These are phyloP conservation scores for Botrytis hyacinthi DNA, from an alignment of 2,329 filamentous ascomycete genomes.

Conservation along the genomic window DNA sequence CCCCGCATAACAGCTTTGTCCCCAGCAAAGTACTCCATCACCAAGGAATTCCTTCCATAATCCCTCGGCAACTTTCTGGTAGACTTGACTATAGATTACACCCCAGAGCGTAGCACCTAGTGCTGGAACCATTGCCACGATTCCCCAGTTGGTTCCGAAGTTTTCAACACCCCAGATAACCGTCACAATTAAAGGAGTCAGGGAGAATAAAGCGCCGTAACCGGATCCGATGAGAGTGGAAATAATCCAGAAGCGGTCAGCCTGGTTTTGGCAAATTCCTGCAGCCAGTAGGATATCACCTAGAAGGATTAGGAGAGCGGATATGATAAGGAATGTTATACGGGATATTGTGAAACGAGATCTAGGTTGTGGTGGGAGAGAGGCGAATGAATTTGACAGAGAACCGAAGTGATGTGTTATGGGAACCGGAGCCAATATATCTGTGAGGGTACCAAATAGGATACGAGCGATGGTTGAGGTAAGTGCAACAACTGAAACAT, in stretches of 20 bases:
- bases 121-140: slow-evolving; percentile 88
- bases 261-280: slow-evolving; percentile 70
- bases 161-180: slow-evolving; percentile 99
- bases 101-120: slow-evolving; percentile 88
- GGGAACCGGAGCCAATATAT: slow-evolving; percentile 72
- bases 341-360: slow-evolving; percentile 66
- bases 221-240: slow-evolving; percentile 83
- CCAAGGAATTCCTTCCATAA: slow-evolving; percentile 40
- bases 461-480: slow-evolving; percentile 89
- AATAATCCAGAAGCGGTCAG: slow-evolving; percentile 79
- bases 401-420: slow-evolving; percentile 32
- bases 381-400: slow-evolving; percentile 37
- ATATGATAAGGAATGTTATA: slow-evolving; percentile 73
- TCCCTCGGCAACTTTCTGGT: slow-evolving; percentile 63
- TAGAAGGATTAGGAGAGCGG: slow-evolving; percentile 68
- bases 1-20: slow-evolving; percentile 72
- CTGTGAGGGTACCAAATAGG: slow-evolving; percentile 84
- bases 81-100: slow-evolving; percentile 78
- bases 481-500: slow-evolving; percentile 88
- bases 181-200: slow-evolving; percentile 89
- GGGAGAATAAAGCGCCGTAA: slow-evolving; percentile 86
- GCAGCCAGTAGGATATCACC: slow-evolving; percentile 78
- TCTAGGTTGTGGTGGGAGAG: slow-evolving; percentile 40
- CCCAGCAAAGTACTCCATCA: slow-evolving; percentile 70
- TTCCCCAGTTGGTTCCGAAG: slow-evolving; percentile 97